Evolutionary conservation across 164 flowering plant species (phyloP).

Genomic region (Nymphaea thermarum): DNA sequence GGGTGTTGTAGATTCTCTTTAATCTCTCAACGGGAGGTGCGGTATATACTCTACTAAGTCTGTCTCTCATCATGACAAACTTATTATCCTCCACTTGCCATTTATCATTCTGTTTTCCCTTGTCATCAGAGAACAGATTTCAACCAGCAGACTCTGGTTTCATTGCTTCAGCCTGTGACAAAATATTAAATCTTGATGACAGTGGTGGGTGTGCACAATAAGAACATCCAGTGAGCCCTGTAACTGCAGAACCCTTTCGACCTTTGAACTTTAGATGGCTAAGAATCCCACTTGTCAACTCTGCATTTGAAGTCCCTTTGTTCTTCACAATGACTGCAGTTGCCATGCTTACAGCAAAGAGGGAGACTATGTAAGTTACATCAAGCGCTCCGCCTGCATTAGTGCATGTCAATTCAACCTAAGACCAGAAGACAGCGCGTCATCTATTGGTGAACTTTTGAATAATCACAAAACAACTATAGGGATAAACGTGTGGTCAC

Average conservation of each 20-base stretch:
- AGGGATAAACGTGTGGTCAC: background rate
- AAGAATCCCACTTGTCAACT: conserved; percentile 51
- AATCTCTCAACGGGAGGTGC: conserved; percentile 66
- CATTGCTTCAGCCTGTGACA: conserved; percentile 68
- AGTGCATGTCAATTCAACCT: conserved; percentile 73
- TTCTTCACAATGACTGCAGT: conserved; percentile 77
- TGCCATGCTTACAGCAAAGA: conserved; percentile 69
- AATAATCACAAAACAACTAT: background rate
- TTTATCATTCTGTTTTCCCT: conserved; percentile 11
- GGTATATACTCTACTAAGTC: conserved; percentile 67
- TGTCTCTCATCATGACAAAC: conserved; percentile 39
- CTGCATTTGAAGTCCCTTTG: conserved; percentile 52
- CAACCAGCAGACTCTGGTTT: conserved; percentile 47
- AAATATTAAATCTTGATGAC: conserved; percentile 52
- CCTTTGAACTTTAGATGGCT: conserved; percentile 53
- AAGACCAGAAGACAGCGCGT: conserved; percentile 1
- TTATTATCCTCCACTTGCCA: conserved; percentile 65
- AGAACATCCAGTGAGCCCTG: conserved; percentile 59
- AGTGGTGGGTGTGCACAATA: conserved; percentile 61
- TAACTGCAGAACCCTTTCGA: conserved; percentile 43
- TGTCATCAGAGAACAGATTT: conserved; percentile 19
- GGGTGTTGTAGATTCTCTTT: conserved; percentile 41
- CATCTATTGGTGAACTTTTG: background rate
- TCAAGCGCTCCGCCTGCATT: conserved; percentile 41
- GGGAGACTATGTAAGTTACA: conserved; percentile 51